Evolutionary conservation across 345 rosid species (phyloP), one percentile per base, ranked within the genome.

Genomic region (Ceriops zippeliana): DNA sequence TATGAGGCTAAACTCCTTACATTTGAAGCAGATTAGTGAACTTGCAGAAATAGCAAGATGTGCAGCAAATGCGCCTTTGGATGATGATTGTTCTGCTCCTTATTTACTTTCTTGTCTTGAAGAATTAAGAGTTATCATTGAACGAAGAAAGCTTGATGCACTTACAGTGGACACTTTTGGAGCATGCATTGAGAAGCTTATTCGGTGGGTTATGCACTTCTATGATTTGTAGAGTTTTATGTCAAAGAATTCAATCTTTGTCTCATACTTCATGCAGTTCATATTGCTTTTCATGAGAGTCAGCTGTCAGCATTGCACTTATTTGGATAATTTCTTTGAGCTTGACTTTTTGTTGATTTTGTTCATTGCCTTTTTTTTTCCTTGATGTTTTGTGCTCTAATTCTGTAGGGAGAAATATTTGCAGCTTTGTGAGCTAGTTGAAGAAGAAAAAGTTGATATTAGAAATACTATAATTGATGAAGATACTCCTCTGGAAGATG

Each of bases 81-180:
- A 86, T 53, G 96, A 96, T 82, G 97, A 90, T 58, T 83, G 83
- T 58, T 81, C 93, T 27, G 76, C 81, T 20, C 84, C 91, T 5
- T 89, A 82, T 79, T 77, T 96, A 67, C 83, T 96, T 58, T 71
- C 95, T 62, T 90, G 88, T 84, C 91, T 96, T 69, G 95, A 87
- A 35, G 98, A 87, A 74, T 82, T 90, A 80, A 87, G 90, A 78
- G 79, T 81, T 75, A 93, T 92, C 66, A 78, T 85, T 72, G 97
- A 89, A 75, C 90, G 91, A 73, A 86, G 97, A 79, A 96, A 90
- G 83, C 86, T 89, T 76, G 89, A 90, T 84, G 96, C 99, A 27
- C 96, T 96, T 57, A 92, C 93, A 8, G 96, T 96, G 75, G 98
- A 92, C 80, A 90, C 98, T 52, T 92, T 96, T 85, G 98, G 99